A percentile compares a stretch with the other conserved stretches of the same genome.
These are phyloP conservation scores for Penicillium expansum DNA, from an alignment of 2,329 filamentous ascomycete species.

Conservation along the genomic window DNA sequence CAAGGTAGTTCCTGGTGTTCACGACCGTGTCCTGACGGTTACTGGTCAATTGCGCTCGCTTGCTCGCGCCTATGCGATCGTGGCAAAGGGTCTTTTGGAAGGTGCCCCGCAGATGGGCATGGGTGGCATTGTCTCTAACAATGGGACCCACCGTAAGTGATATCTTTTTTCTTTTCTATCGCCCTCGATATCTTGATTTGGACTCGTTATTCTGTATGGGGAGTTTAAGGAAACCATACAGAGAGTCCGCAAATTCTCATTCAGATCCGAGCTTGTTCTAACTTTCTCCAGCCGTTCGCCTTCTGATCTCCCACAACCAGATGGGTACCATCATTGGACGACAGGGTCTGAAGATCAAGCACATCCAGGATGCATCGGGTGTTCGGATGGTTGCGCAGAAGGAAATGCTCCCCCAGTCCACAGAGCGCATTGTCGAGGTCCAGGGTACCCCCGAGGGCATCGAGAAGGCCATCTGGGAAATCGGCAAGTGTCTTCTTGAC, in stretches of 20 bases:
- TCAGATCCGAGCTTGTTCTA: conserved; percentile 13
- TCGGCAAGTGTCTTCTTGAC: conserved; percentile 96
- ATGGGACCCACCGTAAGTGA: conserved; percentile 87
- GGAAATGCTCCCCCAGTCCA: conserved; percentile 98
- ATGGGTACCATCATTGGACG: conserved; percentile 99
- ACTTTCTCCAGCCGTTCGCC: conserved; percentile 72
- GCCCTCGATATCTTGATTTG: not conserved
- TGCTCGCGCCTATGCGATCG: conserved; percentile 87
- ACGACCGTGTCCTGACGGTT: conserved; percentile 94
- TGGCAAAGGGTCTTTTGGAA: conserved; percentile 86
- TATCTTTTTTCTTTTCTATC: conserved; percentile 3
- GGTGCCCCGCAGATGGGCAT: conserved; percentile 94
- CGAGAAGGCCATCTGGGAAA: conserved; percentile 96
- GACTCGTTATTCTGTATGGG: not conserved
- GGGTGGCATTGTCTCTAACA: conserved; percentile 82
- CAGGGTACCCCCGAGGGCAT: conserved; percentile 94
- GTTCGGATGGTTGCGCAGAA: conserved; percentile 99
- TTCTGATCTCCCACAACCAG: conserved; percentile 98
- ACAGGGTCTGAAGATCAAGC: conserved; percentile 97
- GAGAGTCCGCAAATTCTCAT: not conserved
- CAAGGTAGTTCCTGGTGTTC: conserved; percentile 96
- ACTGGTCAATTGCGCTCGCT: conserved; percentile 86
- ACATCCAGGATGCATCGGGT: conserved; percentile 94
- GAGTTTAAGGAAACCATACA: not conserved
- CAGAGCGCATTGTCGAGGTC: conserved; percentile 94